A percentile compares a stretch with the other conserved stretches of the same genome.
phyloP scores from a whole-genome alignment of 306 rosid genomes.

The Trichosanthes truncata region DNA sequence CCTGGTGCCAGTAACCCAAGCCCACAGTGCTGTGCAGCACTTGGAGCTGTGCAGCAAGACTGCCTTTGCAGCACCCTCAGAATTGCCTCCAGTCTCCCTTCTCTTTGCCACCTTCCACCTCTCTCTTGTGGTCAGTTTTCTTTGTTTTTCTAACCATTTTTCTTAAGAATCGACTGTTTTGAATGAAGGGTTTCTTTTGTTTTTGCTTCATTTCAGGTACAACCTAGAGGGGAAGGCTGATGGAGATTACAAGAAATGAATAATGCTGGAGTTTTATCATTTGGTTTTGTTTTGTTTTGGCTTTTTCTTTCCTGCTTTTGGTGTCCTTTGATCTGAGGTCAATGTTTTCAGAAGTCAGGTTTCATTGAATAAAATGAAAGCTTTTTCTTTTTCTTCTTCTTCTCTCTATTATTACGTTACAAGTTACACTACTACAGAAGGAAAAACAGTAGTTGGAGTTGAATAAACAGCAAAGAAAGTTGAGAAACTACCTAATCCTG shows the following conservation, averaged over 20 bases:
- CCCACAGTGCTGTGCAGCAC: conserved; percentile 42
- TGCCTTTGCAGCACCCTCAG: conserved; percentile 61
- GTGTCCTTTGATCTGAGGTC: background rate
- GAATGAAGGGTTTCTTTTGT: background rate
- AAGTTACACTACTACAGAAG: background rate
- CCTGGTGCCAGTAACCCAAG: conserved; percentile 46
- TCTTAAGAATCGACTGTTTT: background rate
- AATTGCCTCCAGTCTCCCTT: conserved; percentile 41
- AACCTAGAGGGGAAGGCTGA: conserved; percentile 5
- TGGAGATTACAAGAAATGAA: background rate
- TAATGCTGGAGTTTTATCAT: conserved; percentile 12
- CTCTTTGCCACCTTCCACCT: conserved; percentile 40
- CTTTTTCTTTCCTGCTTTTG: background rate
- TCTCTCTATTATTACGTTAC: background rate
- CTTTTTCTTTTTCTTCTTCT: background rate
- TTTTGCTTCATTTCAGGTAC: conserved; percentile 13
- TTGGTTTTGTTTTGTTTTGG: background rate
- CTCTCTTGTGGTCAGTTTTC: conserved; percentile 27
- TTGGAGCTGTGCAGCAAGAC: conserved; percentile 26
- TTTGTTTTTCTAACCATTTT: background rate
- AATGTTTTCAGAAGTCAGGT: background rate
- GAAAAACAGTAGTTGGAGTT: background rate
- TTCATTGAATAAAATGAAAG: conserved; percentile 5
- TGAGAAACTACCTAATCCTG: background rate
- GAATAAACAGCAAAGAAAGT: background rate